Evolutionary conservation across 2,329 filamentous ascomycete species (phyloP), one percentile per base, ranked within the genome.

Genomic region (Fusarium beomiforme): DNA sequence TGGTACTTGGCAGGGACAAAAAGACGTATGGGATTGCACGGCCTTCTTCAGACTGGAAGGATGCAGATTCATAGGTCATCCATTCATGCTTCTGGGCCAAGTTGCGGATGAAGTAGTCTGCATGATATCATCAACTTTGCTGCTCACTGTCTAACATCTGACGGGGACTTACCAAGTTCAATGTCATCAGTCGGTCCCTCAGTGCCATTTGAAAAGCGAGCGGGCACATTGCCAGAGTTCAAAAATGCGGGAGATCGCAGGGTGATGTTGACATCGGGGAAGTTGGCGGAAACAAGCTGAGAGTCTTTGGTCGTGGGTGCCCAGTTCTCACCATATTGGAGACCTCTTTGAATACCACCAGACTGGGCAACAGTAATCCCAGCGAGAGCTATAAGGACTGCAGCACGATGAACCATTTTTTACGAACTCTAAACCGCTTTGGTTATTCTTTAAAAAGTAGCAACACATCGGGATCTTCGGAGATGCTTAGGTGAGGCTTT

Each of bases 261-360:
- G 7, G 44, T 64, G 8, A 69, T 64, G 7, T 69, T 64, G 1
- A 69, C 41, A 4, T 64, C 23, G 1, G 64, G 66, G 2, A 69
- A 69, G 5, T 69, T 69, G 23, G 59, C 41, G 1, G 64, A 44
- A 6, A 69, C 66, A 1, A 69, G 36, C 1, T 46, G 37, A 2
- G 64, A 64, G 19, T 69, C 64, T 1, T 64, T 69, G 5, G 29
- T 34, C 0, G 58, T 69, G 0, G 63, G 63, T 1, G 47, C 23
- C 64, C 64, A 69, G 14, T 69, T 69, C 23, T 69, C 66, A 23
- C 66, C 66, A 29, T 69, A 69, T 19, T 47, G 64, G 0, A 67
- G 31, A 21, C 64, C 64, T 29, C 26, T 62, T 26, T 67, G 63
- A 2, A 56, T 33, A 2, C 64, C 56, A 0, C 64, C 63, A 0